Evolutionary conservation across 176 grass and related monocot species (phyloP).

Genomic region (Eleusine indica): DNA sequence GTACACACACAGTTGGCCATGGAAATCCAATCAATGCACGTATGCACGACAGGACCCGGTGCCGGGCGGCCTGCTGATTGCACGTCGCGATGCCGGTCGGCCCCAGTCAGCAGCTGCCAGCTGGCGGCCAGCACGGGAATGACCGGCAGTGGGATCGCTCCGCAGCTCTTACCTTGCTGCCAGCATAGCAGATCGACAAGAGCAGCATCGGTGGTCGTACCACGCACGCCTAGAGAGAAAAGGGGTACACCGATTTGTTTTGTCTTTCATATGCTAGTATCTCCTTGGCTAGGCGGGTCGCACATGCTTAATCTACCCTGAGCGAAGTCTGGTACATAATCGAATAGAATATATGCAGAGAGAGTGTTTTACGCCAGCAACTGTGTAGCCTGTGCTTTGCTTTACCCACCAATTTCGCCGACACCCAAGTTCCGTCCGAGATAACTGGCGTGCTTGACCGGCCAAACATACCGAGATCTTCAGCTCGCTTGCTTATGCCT

Average conservation of each 20-base stretch:
- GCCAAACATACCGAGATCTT: neutral
- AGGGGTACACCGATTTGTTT: neutral
- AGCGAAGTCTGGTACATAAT: neutral
- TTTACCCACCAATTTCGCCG: conserved; percentile 13
- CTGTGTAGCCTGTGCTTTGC: neutral
- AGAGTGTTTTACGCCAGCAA: neutral
- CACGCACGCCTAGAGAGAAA: neutral
- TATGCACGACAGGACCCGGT: neutral
- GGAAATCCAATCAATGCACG: neutral
- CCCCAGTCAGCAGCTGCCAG: neutral
- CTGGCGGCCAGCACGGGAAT: neutral
- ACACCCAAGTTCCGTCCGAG: neutral
- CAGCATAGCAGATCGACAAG: neutral
- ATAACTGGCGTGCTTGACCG: conserved; percentile 35
- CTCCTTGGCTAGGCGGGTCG: neutral
- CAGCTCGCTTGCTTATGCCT: neutral
- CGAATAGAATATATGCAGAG: neutral
- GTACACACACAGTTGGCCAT: neutral
- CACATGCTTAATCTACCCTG: neutral
- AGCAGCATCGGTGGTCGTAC: neutral
- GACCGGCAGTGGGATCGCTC: neutral
- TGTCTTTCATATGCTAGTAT: neutral
- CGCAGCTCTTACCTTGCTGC: conserved; percentile 6
- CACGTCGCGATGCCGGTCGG: conserved; percentile 30
- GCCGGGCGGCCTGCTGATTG: neutral